phyloP scores from a whole-genome alignment of 2,329 filamentous ascomycete genomes.

The Ploettnerulaceae sp. region DNA sequence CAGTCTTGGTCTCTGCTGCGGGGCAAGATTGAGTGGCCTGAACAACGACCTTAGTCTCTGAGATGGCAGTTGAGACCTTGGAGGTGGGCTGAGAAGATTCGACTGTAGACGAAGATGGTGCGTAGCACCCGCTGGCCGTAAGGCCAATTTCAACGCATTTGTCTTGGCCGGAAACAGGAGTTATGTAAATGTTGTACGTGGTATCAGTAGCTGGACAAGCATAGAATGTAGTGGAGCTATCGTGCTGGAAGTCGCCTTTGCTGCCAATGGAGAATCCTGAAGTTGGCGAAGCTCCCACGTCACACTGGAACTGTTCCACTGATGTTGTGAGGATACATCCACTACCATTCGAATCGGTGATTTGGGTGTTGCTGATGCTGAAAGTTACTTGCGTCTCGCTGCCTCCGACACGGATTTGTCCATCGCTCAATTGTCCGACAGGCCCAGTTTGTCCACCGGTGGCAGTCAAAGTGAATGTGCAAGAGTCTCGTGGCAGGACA shows the following conservation, averaged over 20 bases:
- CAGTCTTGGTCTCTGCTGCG: background rate
- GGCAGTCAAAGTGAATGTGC: constrained; percentile 49
- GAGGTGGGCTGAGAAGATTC: background rate
- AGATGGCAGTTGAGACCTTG: background rate
- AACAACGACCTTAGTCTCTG: background rate
- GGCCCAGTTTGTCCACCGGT: constrained; percentile 44
- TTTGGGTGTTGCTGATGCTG: constrained; percentile 46
- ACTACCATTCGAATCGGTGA: constrained; percentile 50
- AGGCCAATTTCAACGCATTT: constrained; percentile 36
- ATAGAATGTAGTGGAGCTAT: constrained; percentile 49
- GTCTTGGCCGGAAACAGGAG: constrained; percentile 18
- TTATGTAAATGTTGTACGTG: constrained; percentile 38
- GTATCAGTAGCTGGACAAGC: constrained; percentile 44
- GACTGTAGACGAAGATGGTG: background rate
- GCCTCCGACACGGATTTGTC: constrained; percentile 54
- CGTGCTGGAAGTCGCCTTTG: constrained; percentile 47
- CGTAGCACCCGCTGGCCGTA: constrained; percentile 36
- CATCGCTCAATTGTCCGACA: constrained; percentile 55
- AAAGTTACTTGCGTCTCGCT: constrained; percentile 44
- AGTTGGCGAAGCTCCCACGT: constrained; percentile 46
- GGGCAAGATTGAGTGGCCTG: constrained; percentile 3
- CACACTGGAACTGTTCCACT: constrained; percentile 35
- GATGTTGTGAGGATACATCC: constrained; percentile 52
- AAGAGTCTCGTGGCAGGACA: constrained; percentile 35
- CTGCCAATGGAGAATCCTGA: constrained; percentile 52